Percentiles rank a stretch among this genome's conserved stretches.
Evolutionary conservation across 2,329 filamentous ascomycete species (phyloP).

Genomic region (Alternaria ventricosa): DNA sequence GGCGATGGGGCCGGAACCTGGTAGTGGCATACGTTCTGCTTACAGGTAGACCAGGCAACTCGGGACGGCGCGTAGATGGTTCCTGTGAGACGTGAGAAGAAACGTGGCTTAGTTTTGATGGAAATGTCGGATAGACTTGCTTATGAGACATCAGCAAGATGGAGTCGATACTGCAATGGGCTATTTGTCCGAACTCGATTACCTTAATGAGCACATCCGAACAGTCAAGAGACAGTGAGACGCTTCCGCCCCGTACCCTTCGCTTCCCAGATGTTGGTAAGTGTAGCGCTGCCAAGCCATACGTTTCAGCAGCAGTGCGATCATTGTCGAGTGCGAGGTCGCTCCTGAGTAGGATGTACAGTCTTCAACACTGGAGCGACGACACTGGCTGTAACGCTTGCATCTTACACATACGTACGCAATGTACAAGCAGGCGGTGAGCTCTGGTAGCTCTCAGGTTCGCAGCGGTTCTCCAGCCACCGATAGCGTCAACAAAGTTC

Average conservation of each 20-base stretch:
- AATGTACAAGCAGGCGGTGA: not conserved
- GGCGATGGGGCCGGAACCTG: not conserved
- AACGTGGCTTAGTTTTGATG: not conserved
- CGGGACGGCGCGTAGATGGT: slow-evolving; percentile 1
- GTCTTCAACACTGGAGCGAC: not conserved
- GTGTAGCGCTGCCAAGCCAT: not conserved
- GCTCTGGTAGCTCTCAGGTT: not conserved
- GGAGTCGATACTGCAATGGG: not conserved
- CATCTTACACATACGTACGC: not conserved
- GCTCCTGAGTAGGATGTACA: not conserved
- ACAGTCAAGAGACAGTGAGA: not conserved
- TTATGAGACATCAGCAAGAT: not conserved
- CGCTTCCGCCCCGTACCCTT: not conserved
- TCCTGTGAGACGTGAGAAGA: not conserved
- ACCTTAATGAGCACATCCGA: not conserved
- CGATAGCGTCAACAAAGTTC: not conserved
- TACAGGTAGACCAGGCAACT: slow-evolving; percentile 1
- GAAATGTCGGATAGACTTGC: not conserved
- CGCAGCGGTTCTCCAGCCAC: slow-evolving; percentile 1
- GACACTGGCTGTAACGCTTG: not conserved
- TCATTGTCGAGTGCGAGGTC: not conserved
- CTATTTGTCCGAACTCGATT: not conserved
- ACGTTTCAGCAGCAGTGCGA: not conserved
- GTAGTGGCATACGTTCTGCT: not conserved
- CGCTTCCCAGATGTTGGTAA: not conserved